phyloP scores from a whole-genome alignment of 2,329 filamentous ascomycete species.

The Onygena corvina region DNA sequence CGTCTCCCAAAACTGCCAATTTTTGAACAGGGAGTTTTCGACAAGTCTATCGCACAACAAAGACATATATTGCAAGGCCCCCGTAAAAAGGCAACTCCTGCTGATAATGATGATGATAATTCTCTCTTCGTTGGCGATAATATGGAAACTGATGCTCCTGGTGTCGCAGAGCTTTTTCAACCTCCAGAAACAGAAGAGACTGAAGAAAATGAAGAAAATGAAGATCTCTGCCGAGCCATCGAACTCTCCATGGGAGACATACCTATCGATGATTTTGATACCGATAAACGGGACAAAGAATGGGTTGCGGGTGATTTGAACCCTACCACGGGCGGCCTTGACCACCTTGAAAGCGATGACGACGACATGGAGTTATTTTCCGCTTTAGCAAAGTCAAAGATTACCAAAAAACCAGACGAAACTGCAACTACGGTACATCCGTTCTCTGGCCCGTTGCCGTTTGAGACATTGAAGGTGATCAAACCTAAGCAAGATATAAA shows the following conservation, averaged over 20 bases:
- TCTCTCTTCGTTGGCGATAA: slow-evolving; percentile 45
- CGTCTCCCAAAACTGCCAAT: slow-evolving; percentile 55
- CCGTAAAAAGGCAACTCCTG: slow-evolving; percentile 16
- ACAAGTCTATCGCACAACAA: slow-evolving; percentile 29
- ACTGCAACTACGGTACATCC: slow-evolving; percentile 38
- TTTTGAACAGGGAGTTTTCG: slow-evolving; percentile 27
- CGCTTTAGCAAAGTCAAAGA: slow-evolving; percentile 60
- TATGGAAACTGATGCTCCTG: slow-evolving; percentile 31
- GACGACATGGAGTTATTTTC: slow-evolving; percentile 67
- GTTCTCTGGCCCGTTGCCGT: slow-evolving; percentile 74
- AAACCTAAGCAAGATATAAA: slow-evolving; percentile 24
- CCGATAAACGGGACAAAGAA: background rate
- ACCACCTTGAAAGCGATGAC: slow-evolving; percentile 39
- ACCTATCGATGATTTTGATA: slow-evolving; percentile 31
- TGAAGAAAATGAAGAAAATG: slow-evolving; percentile 44
- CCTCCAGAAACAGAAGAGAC: slow-evolving; percentile 28
- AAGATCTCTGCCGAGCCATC: slow-evolving; percentile 70
- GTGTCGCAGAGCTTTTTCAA: slow-evolving; percentile 48
- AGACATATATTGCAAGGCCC: slow-evolving; percentile 39
- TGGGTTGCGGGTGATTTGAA: slow-evolving; percentile 13
- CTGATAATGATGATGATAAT: slow-evolving; percentile 34
- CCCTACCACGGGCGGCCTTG: slow-evolving; percentile 19
- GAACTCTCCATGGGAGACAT: slow-evolving; percentile 59
- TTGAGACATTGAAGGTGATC: slow-evolving; percentile 55
- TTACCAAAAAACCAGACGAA: slow-evolving; percentile 39